Conservation (phyloP, 2,329 filamentous ascomycete species). For the Ophiostoma himal-ulmi region DNA sequence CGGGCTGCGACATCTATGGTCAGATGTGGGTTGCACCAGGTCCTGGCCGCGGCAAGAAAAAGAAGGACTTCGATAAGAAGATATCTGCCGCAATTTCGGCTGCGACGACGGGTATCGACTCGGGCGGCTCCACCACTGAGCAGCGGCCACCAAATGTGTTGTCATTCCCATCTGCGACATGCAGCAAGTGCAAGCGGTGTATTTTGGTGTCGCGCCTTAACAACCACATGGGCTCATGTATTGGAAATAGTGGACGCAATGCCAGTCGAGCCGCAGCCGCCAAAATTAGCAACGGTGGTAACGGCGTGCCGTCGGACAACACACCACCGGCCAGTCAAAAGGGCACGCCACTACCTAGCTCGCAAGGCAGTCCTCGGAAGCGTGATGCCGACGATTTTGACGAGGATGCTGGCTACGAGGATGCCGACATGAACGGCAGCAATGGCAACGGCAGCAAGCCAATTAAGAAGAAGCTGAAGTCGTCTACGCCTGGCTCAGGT, state of each 20-base stretch:
- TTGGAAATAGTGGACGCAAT: constrained; percentile 59
- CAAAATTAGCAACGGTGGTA: constrained; percentile 55
- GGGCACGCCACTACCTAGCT: constrained; percentile 52
- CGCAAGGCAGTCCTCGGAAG: constrained; percentile 53
- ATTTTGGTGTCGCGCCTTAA: constrained; percentile 60
- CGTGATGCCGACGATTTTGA: constrained; percentile 51
- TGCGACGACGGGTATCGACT: constrained; percentile 38
- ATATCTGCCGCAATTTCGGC: constrained; percentile 34
- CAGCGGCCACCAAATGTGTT: constrained; percentile 56
- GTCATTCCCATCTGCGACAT: constrained; percentile 60
- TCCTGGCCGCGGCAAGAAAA: constrained; percentile 68
- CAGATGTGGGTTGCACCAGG: constrained; percentile 72
- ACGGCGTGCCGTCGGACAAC: constrained; percentile 46
- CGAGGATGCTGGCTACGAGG: constrained; percentile 45
- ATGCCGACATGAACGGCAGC: constrained; percentile 28
- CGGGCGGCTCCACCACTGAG: constrained; percentile 40
- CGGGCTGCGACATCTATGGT: constrained; percentile 74
- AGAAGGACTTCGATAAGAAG: constrained; percentile 67
- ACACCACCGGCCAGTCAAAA: constrained; percentile 60
- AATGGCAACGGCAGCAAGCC: constrained; percentile 30
- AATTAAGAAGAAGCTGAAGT: constrained; percentile 53
- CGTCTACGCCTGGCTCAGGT: constrained; percentile 23
- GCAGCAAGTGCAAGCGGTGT: constrained; percentile 61
- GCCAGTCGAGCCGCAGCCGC: constrained; percentile 57
- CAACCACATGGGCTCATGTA: constrained; percentile 64